phyloP scores from a whole-genome alignment of 345 rosid genomes.

The Eucalyptus brandiana region DNA sequence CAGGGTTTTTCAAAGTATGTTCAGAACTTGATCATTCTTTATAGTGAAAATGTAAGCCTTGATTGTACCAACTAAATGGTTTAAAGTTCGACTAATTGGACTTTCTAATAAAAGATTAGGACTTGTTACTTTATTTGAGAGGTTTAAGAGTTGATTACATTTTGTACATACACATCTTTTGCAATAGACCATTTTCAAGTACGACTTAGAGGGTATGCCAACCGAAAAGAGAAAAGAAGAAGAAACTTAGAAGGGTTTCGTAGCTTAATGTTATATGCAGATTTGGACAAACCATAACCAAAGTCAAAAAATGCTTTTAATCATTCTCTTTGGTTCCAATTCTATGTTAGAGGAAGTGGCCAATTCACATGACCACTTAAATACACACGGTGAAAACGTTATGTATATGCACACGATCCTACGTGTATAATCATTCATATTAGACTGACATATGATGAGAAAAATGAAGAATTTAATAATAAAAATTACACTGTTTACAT shows the following conservation, averaged over 20 bases:
- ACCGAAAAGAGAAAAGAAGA: neutral
- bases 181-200: neutral
- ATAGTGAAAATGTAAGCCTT: neutral
- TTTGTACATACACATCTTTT: neutral
- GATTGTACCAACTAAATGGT: neutral
- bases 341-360: neutral
- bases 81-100: neutral
- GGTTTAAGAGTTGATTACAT: neutral
- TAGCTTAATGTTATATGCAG: neutral
- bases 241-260: neutral
- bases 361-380: neutral
- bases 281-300: neutral
- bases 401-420: neutral
- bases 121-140: neutral
- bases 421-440: neutral
- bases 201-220: neutral
- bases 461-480: neutral
- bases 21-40: neutral
- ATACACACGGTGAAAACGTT: neutral
- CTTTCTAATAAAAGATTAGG: neutral
- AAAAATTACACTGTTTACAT: neutral
- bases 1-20: neutral
- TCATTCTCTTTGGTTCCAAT: neutral
- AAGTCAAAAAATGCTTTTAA: neutral
- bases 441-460: neutral